Evolutionary conservation across 2,329 filamentous ascomycete species (phyloP).

Genomic region (Mycosphaerelloides madeirae): DNA sequence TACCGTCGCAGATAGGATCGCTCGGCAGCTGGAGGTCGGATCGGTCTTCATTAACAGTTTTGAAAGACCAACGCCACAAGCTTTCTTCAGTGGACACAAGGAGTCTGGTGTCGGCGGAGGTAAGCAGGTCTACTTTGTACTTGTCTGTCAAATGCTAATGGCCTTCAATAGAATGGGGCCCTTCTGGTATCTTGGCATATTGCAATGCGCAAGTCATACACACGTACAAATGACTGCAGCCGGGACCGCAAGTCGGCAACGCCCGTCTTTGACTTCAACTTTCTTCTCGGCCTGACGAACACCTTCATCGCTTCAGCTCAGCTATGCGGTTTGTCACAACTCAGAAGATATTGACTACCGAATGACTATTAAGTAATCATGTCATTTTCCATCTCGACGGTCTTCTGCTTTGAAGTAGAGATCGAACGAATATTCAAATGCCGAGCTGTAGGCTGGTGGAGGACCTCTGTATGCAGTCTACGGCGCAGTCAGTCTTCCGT

Average conservation of each 20-base stretch:
- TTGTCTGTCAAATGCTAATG: too few relatives aligned
- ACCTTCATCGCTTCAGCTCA: constrained; percentile 17
- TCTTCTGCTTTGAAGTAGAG: too few relatives aligned
- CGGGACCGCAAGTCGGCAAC: constrained; percentile 35
- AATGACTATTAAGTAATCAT: too few relatives aligned
- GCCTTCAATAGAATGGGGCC: constrained; percentile 58
- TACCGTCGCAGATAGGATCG: constrained; percentile 46
- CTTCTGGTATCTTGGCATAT: constrained; percentile 42
- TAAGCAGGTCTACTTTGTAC: too few relatives aligned
- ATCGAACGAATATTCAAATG: too few relatives aligned
- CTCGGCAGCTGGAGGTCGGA: constrained; percentile 48
- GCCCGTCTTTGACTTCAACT: constrained; percentile 63
- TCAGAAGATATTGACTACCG: too few relatives aligned
- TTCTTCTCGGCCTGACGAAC: constrained; percentile 49
- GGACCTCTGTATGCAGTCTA: too few relatives aligned
- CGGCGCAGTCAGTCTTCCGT: too few relatives aligned
- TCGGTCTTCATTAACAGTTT: constrained; percentile 54
- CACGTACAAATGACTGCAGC: constrained; percentile 21
- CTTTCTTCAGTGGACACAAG: constrained; percentile 70
- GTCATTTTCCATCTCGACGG: too few relatives aligned
- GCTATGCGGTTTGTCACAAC: constrained; percentile 16
- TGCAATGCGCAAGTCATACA: constrained; percentile 40
- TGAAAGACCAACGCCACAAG: constrained; percentile 44
- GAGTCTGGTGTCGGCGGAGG: constrained; percentile 48
- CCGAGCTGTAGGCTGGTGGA: too few relatives aligned